Base-by-base conservation (phyloP, 1,284 basidiomycete species). In the Sporisorium reilianum region DNA sequence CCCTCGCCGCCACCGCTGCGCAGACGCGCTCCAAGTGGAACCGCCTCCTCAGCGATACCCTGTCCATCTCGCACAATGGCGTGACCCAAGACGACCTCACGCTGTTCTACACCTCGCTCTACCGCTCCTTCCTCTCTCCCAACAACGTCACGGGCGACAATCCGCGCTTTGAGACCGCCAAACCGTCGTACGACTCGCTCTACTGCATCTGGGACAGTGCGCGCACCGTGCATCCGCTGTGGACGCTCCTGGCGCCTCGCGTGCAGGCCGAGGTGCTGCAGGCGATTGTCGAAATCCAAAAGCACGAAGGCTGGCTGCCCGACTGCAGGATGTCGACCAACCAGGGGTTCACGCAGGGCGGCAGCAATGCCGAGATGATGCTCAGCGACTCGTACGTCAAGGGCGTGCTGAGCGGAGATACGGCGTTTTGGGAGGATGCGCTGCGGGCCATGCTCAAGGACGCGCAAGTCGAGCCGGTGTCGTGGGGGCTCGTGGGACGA, bases 61-160 rank as follows among this genome's bases (percentile, higher is more conserved):
- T 58, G 5, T 55, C 62, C n/a, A 49, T 57, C 49, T 60, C 58
- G 10, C 45, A 58, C 18, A 23, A 59, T 3, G 66, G 67, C 18
- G 30, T 70, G 10, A 55, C 26, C 11, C 20, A 62, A 6, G 54
- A 69, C 48, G 57, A 64, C 8, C 55, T 87, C 3, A 86, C 88
- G 8, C 84, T 91, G 0, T 87, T 89, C 63, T 88, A 91, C 2
- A 87, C 89, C 60, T 87, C 87, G 0, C 82, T 91, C 3, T 91
- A 91, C 76, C 85, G 90, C 57, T 89, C 88, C 0, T 90, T 90
- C 79, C 89, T 91, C 41, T 88, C 89, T 2, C 90, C 90, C 9
- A 90, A 89, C 4, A 90, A 91, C 72, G 89, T 91, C 76, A 89
- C 89, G 1, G 90, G 88, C n/a, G 90, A 91, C 81, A 91, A 91